A percentile compares a stretch with the other conserved stretches of the same genome.
Conservation (phyloP, 2,329 filamentous ascomycete species). For the Cryphonectria radicalis region DNA sequence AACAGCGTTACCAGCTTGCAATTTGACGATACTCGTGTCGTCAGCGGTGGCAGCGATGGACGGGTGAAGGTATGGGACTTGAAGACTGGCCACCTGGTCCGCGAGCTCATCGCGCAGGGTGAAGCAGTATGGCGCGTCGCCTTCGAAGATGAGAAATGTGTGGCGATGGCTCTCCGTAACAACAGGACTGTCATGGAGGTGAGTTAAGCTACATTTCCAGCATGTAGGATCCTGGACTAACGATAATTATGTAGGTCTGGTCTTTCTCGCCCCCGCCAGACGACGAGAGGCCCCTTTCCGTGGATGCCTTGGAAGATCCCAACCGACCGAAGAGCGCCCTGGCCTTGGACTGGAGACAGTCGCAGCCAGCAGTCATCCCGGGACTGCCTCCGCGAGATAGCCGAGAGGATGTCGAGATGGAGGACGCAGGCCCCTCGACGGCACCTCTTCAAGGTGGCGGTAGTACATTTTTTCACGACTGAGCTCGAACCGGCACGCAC, state of each 20-base stretch:
- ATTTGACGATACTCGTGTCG: slow-evolving; percentile 93
- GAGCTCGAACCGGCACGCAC: slow-evolving; percentile 32
- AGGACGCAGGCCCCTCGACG: slow-evolving; percentile 59
- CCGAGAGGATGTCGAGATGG: slow-evolving; percentile 58
- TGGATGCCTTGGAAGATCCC: slow-evolving; percentile 50
- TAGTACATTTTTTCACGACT: slow-evolving; percentile 56
- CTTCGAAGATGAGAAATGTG: slow-evolving; percentile 97
- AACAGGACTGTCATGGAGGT: slow-evolving; percentile 97
- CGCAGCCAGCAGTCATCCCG: slow-evolving; percentile 38
- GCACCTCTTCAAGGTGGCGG: slow-evolving; percentile 54
- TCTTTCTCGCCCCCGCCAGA: slow-evolving; percentile 89
- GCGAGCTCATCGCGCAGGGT: slow-evolving; percentile 87
- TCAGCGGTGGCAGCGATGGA: slow-evolving; percentile 96
- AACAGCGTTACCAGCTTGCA: slow-evolving; percentile 98
- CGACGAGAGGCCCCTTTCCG: slow-evolving; percentile 53
- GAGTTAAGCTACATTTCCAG: slow-evolving; percentile 40
- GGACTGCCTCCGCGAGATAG: slow-evolving; percentile 41
- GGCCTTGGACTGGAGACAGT: slow-evolving; percentile 48
- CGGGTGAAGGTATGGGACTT: slow-evolving; percentile 98
- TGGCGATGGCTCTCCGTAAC: slow-evolving; percentile 86
- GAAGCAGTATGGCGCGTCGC: slow-evolving; percentile 98
- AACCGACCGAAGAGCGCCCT: slow-evolving; percentile 57
- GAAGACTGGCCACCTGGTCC: slow-evolving; percentile 85
- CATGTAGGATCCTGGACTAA: slow-evolving; percentile 35
- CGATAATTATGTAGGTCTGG: slow-evolving; percentile 70